These are phyloP conservation scores for Cryptosporidium sp. DNA, from an alignment of 169 alveolate species.

Conservation along the genomic window DNA sequence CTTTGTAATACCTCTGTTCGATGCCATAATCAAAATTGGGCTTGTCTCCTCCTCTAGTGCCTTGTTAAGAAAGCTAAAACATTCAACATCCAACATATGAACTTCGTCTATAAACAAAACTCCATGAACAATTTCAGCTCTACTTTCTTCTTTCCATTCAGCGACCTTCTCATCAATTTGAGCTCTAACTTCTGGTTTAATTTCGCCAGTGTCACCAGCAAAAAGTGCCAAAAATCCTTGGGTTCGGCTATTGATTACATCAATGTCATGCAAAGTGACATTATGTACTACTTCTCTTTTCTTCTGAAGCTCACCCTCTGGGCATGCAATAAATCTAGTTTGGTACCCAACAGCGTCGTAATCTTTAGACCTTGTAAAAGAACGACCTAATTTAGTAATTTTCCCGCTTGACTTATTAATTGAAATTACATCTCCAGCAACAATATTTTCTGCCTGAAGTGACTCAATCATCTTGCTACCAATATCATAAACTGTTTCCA, in stretches of 20 bases:
- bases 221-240: slow-evolving; percentile 98
- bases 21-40: slow-evolving; percentile 99
- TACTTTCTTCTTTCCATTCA: slow-evolving; percentile 99
- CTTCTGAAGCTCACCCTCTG: slow-evolving; percentile 99
- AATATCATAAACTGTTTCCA: slow-evolving; percentile 97
- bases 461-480: slow-evolving; percentile 95
- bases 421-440: slow-evolving; percentile 95
- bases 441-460: slow-evolving; percentile 86
- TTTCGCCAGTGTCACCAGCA: slow-evolving; percentile 99
- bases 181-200: slow-evolving; percentile 96
- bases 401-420: slow-evolving; percentile 97
- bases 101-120: slow-evolving; percentile 99
- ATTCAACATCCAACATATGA: slow-evolving; percentile 99
- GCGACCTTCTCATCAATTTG: slow-evolving; percentile 97
- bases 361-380: slow-evolving; percentile 96
- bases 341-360: slow-evolving; percentile 98
- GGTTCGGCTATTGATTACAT: slow-evolving; percentile 96
- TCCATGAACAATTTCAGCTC: slow-evolving; percentile 93
- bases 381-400: slow-evolving; percentile 96
- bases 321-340: slow-evolving; percentile 93
- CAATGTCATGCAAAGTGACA: slow-evolving; percentile 99
- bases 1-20: slow-evolving; percentile 97
- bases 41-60: slow-evolving; percentile 97
- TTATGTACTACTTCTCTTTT: slow-evolving; percentile 98
- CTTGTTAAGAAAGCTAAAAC: slow-evolving; percentile 97